Evolutionary conservation across 306 rosid species (phyloP), one percentile per base, ranked within the genome.

Genomic region (Cucurbita pepo): DNA sequence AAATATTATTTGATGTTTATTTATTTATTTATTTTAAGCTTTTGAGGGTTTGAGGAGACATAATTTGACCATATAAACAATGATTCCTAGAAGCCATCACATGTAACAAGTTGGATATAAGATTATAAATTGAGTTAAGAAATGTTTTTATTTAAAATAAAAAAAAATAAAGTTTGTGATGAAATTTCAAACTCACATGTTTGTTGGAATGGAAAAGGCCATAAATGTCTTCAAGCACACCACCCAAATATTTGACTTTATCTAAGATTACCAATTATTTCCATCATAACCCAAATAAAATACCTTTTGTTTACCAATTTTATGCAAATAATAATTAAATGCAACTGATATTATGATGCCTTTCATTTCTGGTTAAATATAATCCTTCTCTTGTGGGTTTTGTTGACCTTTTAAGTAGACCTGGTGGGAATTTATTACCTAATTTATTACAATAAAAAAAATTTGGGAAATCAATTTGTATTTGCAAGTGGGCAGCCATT

Each of bases 401-500:
- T 64, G 51, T 64, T 41, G 69, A 38, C 69, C 25, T 64, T 40
- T 38, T 3, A 1, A 18, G 1, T 2, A 15, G 52, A 43, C 36
- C 14, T 41, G 5, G 30, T 40, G 34, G 4, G 36, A 43, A 48
- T 48, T 48, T 13, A 30, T 30, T 30, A 0, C 22, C 22, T 21
- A 21, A 21, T 21, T 21, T 21, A 21, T 21, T 21, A 61, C 22
- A 41, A 37, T 62, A 62, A 47, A 38, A 30, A 2, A 62, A 62
- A 38, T 62, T 5, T 43, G 12, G 5, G 41, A 62, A 62, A 62
- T 9, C 48, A 62, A 38, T 62, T 62, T 30, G 69, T 62, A 38
- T 38, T n/a, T 63, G 70, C 70, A 63, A 63, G 70, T 63, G 70
- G 70, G n/a, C 70, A 63, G 36, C 70, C 70, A 40, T n/a, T 40